Percentiles rank a stretch among this genome's conserved stretches.
These are phyloP conservation scores for Iris macrosiphon DNA, from an alignment of 106 monocot genomes.

Conservation along the genomic window DNA sequence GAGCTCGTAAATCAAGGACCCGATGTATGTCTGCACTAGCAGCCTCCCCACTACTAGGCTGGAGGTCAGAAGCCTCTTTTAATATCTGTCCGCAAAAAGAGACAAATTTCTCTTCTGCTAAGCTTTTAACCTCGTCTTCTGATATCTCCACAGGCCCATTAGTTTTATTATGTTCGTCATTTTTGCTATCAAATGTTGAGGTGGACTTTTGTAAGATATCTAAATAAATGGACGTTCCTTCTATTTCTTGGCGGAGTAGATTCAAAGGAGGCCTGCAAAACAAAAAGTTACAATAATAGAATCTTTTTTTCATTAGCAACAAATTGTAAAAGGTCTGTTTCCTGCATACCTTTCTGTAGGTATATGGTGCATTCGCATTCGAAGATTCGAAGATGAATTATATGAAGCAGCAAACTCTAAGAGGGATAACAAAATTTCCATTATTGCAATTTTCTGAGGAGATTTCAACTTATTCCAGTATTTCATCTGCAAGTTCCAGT, in stretches of 20 bases:
- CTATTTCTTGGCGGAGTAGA: slow-evolving; percentile 91
- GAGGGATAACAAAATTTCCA: slow-evolving; percentile 81
- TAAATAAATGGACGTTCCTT: slow-evolving; percentile 85
- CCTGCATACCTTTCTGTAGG: slow-evolving; percentile 58
- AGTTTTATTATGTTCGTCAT: slow-evolving; percentile 10
- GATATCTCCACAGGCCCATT: slow-evolving; percentile 10
- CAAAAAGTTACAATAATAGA: slow-evolving; percentile 5
- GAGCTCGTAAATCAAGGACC: slow-evolving; percentile 79
- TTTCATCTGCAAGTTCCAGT: slow-evolving; percentile 37
- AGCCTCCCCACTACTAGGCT: slow-evolving; percentile 53
- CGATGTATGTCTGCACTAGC: slow-evolving; percentile 69
- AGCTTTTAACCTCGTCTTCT: slow-evolving; percentile 51
- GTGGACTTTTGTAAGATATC: slow-evolving; percentile 93
- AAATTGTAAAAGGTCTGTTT: background rate
- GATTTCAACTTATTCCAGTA: slow-evolving; percentile 82
- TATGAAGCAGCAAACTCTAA: slow-evolving; percentile 91
- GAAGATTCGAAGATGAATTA: slow-evolving; percentile 86
- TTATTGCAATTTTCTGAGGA: slow-evolving; percentile 75
- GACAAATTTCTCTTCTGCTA: slow-evolving; percentile 89
- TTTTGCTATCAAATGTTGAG: slow-evolving; percentile 9
- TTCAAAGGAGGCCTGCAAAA: slow-evolving; percentile 79
- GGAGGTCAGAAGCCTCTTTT: slow-evolving; percentile 89
- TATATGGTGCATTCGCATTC: slow-evolving; percentile 75
- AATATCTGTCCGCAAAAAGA: slow-evolving; percentile 87
- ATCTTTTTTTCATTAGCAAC: background rate